phyloP scores from a whole-genome alignment of 2,329 filamentous ascomycete genomes.

The Aspergillus vadensis region DNA sequence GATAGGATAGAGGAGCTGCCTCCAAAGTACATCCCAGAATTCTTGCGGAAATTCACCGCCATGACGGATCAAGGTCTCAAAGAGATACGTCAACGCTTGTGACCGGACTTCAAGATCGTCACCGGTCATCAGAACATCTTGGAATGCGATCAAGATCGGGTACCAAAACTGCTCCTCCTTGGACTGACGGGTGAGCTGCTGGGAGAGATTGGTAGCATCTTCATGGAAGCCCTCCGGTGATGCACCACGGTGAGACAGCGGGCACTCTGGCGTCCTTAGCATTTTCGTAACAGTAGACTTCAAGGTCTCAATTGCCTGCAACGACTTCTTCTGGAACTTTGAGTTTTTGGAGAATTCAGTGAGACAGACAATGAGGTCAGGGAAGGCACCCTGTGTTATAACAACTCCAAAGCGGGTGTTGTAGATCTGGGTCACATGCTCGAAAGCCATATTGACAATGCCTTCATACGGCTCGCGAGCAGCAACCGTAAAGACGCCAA shows the following conservation, averaged over 20 bases:
- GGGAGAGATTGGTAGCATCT: constrained; percentile 53
- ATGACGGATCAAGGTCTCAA: constrained; percentile 86
- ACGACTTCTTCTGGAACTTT: constrained; percentile 96
- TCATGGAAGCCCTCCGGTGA: constrained; percentile 49
- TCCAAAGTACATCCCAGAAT: constrained; percentile 98
- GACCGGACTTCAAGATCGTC: constrained; percentile 96
- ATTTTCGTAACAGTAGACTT: constrained; percentile 94
- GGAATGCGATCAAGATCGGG: constrained; percentile 95
- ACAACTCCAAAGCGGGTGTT: constrained; percentile 94
- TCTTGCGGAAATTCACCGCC: constrained; percentile 88
- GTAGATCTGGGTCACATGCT: constrained; percentile 95
- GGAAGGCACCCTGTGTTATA: constrained; percentile 94
- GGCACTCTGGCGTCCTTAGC: constrained; percentile 93
- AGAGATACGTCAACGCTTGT: constrained; percentile 88
- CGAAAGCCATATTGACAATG: constrained; percentile 95
- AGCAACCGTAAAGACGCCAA: constrained; percentile 95
- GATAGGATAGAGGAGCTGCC: constrained; percentile 94
- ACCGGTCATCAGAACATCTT: constrained; percentile 98
- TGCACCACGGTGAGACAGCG: constrained; percentile 69
- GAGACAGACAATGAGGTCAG: constrained; percentile 91
- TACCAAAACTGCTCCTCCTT: constrained; percentile 99
- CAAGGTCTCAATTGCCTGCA: constrained; percentile 91
- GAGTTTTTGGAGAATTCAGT: constrained; percentile 99
- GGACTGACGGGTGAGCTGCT: constrained; percentile 75
- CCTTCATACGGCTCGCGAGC: constrained; percentile 90